Evolutionary conservation across 768 basidiomycete species (phyloP).

Genomic region (Mycena crocata): DNA sequence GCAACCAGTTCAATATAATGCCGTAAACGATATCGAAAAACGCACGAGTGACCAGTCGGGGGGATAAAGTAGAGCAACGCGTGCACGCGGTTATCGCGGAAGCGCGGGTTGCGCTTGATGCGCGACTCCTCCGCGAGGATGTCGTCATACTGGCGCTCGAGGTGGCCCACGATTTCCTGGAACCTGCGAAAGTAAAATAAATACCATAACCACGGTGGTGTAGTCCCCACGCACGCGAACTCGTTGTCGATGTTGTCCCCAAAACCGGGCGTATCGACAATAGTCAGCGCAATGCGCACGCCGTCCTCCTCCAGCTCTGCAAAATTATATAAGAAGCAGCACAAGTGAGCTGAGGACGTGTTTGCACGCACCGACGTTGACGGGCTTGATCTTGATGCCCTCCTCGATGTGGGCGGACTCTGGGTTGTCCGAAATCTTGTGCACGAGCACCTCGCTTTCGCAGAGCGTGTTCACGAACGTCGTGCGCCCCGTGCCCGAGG

Average conservation of each 20-base stretch:
- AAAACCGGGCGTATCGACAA: slow-evolving; percentile 99
- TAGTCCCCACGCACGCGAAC: slow-evolving; percentile 87
- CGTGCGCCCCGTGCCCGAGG: slow-evolving; percentile 96
- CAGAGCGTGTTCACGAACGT: slow-evolving; percentile 99
- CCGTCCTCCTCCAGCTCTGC: slow-evolving; percentile 98
- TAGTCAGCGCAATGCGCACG: slow-evolving; percentile 96
- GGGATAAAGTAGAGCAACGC: slow-evolving; percentile 98
- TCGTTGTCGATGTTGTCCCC: slow-evolving; percentile 99
- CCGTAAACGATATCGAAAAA: slow-evolving; percentile 31
- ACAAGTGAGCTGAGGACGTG: not conserved
- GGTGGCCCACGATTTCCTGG: slow-evolving; percentile 95
- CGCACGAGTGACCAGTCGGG: slow-evolving; percentile 96
- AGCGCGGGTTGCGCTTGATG: slow-evolving; percentile 99
- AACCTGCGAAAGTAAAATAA: slow-evolving; percentile 65
- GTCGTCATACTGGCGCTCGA: slow-evolving; percentile 99
- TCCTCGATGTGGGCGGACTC: slow-evolving; percentile 94
- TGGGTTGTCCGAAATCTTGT: slow-evolving; percentile 88
- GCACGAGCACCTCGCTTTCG: slow-evolving; percentile 91
- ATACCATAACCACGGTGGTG: slow-evolving; percentile 8
- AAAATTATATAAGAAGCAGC: slow-evolving; percentile 1
- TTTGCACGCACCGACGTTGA: slow-evolving; percentile 82
- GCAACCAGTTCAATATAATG: slow-evolving; percentile 18
- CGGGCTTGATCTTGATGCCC: slow-evolving; percentile 94
- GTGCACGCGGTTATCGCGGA: slow-evolving; percentile 97
- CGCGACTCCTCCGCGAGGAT: slow-evolving; percentile 98